These are phyloP conservation scores for Eustoma russellianum DNA, from an alignment of 257 asterid species.

Conservation along the genomic window DNA sequence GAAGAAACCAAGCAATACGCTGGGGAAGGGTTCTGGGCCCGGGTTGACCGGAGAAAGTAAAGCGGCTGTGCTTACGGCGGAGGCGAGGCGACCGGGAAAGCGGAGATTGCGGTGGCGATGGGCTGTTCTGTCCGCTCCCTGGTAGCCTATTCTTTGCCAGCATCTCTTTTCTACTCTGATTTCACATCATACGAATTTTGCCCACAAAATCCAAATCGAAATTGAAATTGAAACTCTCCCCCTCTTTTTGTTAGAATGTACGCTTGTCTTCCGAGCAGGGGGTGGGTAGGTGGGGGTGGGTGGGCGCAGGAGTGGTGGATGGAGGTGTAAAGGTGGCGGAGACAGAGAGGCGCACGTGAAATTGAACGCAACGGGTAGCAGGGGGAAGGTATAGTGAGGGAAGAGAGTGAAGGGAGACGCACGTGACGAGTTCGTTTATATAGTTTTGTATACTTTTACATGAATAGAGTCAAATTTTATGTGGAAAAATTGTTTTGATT, in stretches of 20 bases:
- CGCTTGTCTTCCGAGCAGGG: background rate
- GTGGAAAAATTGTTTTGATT: too few species aligned
- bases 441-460: too few species aligned
- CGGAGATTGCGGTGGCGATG: conserved; percentile 85
- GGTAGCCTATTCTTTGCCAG: conserved; percentile 89
- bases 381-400: conserved; percentile 2
- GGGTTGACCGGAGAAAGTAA: conserved; percentile 37
- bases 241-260: background rate
- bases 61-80: conserved; percentile 18
- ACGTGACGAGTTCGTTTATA: background rate
- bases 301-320: background rate
- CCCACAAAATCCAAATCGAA: background rate
- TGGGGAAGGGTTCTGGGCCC: conserved; percentile 47
- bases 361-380: background rate
- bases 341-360: conserved; percentile 25
- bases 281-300: background rate
- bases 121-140: conserved; percentile 89
- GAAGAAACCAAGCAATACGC: conserved; percentile 57
- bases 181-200: conserved; percentile 27
- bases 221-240: background rate
- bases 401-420: conserved; percentile 16
- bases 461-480: too few species aligned
- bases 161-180: conserved; percentile 45
- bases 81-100: conserved; percentile 74
- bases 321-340: background rate